Percentiles rank a stretch among this genome's conserved stretches.
Conservation (phyloP, 169 alveolate genomes). For the Plasmodium malariae region DNA sequence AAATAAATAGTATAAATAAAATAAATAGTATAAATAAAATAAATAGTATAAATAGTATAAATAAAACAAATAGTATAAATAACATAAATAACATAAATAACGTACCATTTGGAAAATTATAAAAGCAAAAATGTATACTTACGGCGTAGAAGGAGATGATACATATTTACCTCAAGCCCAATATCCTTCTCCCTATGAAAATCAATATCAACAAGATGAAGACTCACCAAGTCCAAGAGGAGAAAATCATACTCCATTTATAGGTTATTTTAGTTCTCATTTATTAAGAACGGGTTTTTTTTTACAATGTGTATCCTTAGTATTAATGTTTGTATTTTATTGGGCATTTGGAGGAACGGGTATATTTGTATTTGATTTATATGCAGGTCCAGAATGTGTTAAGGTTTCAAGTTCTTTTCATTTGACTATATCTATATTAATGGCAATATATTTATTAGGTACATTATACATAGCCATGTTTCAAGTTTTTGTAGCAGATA, state of each 20-base stretch:
- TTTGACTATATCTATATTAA: slow-evolving; percentile 85
- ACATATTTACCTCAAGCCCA: slow-evolving; percentile 53
- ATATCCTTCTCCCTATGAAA: slow-evolving; percentile 67
- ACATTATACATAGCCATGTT: slow-evolving; percentile 87
- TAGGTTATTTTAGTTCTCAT: slow-evolving; percentile 86
- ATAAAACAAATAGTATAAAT: too few species aligned
- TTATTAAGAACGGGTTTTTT: slow-evolving; percentile 86
- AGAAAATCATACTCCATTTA: slow-evolving; percentile 88
- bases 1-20: too few species aligned
- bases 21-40: too few species aligned
- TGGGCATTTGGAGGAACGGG: slow-evolving; percentile 91
- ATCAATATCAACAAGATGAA: slow-evolving; percentile 82
- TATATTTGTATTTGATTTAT: slow-evolving; percentile 86
- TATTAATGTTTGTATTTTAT: slow-evolving; percentile 88
- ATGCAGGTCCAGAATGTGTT: slow-evolving; percentile 90
- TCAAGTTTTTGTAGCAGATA: slow-evolving; percentile 90
- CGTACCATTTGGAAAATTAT: too few species aligned
- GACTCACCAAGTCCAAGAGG: slow-evolving; percentile 88
- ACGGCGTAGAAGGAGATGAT: slow-evolving; percentile 73
- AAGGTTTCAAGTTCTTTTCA: slow-evolving; percentile 87
- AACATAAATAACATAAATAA: too few species aligned
- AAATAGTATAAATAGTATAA: too few species aligned
- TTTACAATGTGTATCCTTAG: slow-evolving; percentile 84
- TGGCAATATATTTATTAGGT: slow-evolving; percentile 88
- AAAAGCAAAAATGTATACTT: slow-evolving; percentile 37